A percentile compares a stretch with the other conserved stretches of the same genome.
phyloP scores from a whole-genome alignment of 306 rosid genomes.

The Vicia faba region DNA sequence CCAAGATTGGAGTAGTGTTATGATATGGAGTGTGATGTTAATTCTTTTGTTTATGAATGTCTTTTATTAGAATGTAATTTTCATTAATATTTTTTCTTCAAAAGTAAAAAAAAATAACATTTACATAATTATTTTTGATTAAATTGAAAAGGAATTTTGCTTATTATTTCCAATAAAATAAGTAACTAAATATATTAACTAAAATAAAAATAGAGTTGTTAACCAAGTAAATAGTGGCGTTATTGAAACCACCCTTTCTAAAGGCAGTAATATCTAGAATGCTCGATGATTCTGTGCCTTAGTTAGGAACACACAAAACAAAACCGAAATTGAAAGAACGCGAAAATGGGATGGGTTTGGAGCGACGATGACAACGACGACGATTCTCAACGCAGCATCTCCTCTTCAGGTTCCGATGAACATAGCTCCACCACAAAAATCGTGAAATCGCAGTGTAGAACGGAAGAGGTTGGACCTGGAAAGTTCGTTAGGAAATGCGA shows the following conservation, averaged over 20 bases:
- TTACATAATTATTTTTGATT: no score
- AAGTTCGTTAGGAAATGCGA: constrained; percentile 78
- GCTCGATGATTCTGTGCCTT: not conserved
- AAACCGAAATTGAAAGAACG: not conserved
- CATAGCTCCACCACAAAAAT: constrained; percentile 61
- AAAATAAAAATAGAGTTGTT: not conserved
- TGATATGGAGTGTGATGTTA: no score
- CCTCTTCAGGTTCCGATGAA: no score
- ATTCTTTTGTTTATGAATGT: no score
- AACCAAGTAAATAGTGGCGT: not conserved
- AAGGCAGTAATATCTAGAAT: not conserved
- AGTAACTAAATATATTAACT: no score
- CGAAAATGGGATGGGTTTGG: constrained; percentile 83
- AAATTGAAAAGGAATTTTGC: no score
- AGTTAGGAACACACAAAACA: not conserved
- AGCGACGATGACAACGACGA: constrained; percentile 46
- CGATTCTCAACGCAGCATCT: not conserved
- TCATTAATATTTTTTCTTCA: no score
- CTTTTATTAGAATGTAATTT: no score
- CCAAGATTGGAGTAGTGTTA: no score
- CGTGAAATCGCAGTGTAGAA: constrained; percentile 71
- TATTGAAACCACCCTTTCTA: not conserved
- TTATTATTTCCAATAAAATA: no score
- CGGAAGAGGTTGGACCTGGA: constrained; percentile 82
- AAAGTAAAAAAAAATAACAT: no score